Evolutionary conservation across 2,329 filamentous ascomycete species (phyloP), one percentile per base, ranked within the genome.

Genomic region (Hypoxylon sp.): DNA sequence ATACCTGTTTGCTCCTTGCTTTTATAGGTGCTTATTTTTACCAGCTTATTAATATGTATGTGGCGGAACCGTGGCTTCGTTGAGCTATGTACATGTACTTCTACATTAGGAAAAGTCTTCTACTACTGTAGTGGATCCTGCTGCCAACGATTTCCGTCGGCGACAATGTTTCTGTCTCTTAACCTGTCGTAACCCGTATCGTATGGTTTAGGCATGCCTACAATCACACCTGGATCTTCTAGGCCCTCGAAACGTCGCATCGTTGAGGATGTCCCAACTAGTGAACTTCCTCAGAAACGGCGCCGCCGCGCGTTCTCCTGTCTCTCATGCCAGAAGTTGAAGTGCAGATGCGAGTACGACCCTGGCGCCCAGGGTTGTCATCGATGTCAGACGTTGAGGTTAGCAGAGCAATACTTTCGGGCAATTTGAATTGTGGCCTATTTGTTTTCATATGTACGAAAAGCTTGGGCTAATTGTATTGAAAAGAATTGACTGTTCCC

Each of bases 301-400:
- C 73, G 75, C 2, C 69, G 75, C 6, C 71, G 74, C 37, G 75
- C 75, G 11, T 77, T 77, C 65, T 77, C 75, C 8, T 76, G 75
- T 27, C 58, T 76, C 1, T 77, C 75, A 2, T 77, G 75, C 27
- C 75, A 77, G 55, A 73, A 73, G 35, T 39, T 77, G 42, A 76
- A 76, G 56, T 76, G 75, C 47, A 68, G 75, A 61, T 77, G 75
- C 67, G 75, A 76, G 50, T 77, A 76, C 29, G 75, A 76, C n/a
- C 55, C 70, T 5, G 73, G 73, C 2, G 62, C 74, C 1, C 70
- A 62, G 39, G 75, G 74, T 10, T 77, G 75, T 53, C 75, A 75
- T 48, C 74, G 75, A 2, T 77, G 75, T 44, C 75, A 76, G 47
- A 77, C 75, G 24, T 63, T 77, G 54, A 76, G 75, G 75, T 76